These are phyloP conservation scores for Sporobolomyces pararoseus DNA, from an alignment of 768 basidiomycete species.

Conservation along the genomic window DNA sequence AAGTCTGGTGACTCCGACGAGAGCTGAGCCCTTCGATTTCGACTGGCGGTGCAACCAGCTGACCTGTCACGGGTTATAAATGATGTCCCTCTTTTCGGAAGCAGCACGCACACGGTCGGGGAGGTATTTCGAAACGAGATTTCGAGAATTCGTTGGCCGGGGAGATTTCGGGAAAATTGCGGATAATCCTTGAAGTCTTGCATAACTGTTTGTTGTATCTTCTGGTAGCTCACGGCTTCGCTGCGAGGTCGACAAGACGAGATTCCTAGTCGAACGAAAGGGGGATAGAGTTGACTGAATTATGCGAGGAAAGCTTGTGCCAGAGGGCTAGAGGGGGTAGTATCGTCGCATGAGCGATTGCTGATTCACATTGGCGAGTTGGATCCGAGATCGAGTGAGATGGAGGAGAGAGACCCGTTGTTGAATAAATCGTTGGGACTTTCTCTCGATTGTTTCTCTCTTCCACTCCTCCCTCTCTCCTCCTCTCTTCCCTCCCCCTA, in stretches of 20 bases:
- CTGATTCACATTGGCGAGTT: not conserved
- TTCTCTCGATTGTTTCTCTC: not conserved
- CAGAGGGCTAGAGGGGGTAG: not conserved
- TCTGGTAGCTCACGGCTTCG: not conserved
- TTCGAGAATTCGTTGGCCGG: no score
- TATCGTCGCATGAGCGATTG: not conserved
- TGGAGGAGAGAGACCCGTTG: not conserved
- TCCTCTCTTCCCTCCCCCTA: not conserved
- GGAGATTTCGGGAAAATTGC: no score
- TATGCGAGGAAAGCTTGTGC: not conserved
- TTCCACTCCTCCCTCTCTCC: constrained; percentile 1
- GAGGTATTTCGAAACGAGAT: no score
- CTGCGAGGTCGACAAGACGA: not conserved
- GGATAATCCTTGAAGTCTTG: no score
- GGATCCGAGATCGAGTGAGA: not conserved
- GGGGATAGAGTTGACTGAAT: not conserved
- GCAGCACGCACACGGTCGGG: no score
- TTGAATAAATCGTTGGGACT: not conserved
- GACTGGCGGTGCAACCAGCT: no score
- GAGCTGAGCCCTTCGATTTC: not conserved
- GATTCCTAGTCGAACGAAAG: not conserved
- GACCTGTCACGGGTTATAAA: no score
- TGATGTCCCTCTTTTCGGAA: no score
- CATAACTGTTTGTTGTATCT: not conserved
- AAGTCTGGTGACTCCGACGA: not conserved